Base-by-base conservation (phyloP, 1,284 basidiomycete genomes). In the Mycocalia duriaeana region DNA sequence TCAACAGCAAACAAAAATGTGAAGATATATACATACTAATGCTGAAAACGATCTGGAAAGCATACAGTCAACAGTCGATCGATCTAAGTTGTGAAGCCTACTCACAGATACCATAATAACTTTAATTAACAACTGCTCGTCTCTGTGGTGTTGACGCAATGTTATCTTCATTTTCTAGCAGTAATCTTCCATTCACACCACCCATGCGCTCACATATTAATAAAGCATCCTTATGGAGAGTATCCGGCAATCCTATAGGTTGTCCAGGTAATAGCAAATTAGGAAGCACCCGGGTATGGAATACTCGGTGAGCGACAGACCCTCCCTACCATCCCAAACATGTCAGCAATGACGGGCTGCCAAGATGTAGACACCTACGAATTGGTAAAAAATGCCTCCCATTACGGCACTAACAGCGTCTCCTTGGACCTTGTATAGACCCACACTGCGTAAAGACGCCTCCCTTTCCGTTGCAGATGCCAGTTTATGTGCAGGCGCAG, bases 331-430 rank as follows among this genome's bases (percentile, higher is more conserved):
- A 46, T 31, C 7, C 3, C 14, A 4, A 38, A 20, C 3, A 38
- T 38, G 24, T 26, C 41, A 26, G 39, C 42, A 31, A 28, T 25
- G 42, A 28, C 49, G 19, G 14, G 20, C 22, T 42, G 35, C 39
- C 49, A 26, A 16, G 16, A 24, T 13, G 40, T 35, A 37, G 25
- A 41, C 13, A 78, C 85, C 55, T 57, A 90, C 88, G 62, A 82
- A 87, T 69, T 91, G 85, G 56, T 85, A 79, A 58, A 80, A 89
- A 9, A 89, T 75, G 2, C 82, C 86, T 22, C 88, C 88, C 25
- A 89, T 63, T n/a, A 89, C 70, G 1, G 85, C 87, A 53, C 85
- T 78, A 2, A 90, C 84, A 0, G 81, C 74, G 45, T 85, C 81
- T 5, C 89, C 88, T 57, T 85, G 77, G 22, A 90, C 79, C 59